Evolutionary conservation across 805 yeast species (phyloP), one percentile per base, ranked within the genome.

Genomic region (Starmerella scarabaei): DNA sequence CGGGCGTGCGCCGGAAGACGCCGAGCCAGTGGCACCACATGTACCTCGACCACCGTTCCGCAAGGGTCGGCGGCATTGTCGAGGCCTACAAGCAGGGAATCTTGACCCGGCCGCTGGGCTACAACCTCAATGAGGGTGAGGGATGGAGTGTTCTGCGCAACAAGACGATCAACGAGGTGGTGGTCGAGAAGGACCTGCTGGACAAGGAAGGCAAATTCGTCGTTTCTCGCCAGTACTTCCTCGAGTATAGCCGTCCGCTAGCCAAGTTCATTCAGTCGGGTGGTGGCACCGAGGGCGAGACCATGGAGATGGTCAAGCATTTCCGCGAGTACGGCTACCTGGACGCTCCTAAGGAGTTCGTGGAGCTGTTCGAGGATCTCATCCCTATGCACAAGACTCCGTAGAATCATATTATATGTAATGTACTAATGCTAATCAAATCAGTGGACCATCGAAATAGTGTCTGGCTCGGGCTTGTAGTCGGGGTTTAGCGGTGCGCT

Each of bases 1-100:
- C 95, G n/a, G 94, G 95, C 39, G 71, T 91, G 19, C 79, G 77
- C 59, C 76, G 77, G 50, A 79, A 79, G 12, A 69, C 77, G 17
- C 63, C 73, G 21, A 79, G 73, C 30, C 84, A 75, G 47, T 88
- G 78, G 68, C 72, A 72, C 53, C 79, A 75, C 45, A 67, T 63
- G 53, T 79, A 74, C 67, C 74, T 88, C 53, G 73, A 76, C 37
- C 63, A 61, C 51, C 69, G 70, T 53, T 72, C 80, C 56, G 70
- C 75, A 49, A 67, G 72, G 52, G 72, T 66, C 50, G 95, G 94
- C 43, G 66, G 65, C 9, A 66, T 82, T 52, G 71, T 84, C 37
- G 70, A 72, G 53, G 94, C 95, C 8, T 79, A 74, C 57, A 73
- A 73, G 55, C 64, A 71, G 21, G 95, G 95, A 17, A 56, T 76